Evolutionary conservation across 2,329 filamentous ascomycete genomes (phyloP), one percentile per base, ranked within the genome.

Genomic region (Rachicladosporium sp.): DNA sequence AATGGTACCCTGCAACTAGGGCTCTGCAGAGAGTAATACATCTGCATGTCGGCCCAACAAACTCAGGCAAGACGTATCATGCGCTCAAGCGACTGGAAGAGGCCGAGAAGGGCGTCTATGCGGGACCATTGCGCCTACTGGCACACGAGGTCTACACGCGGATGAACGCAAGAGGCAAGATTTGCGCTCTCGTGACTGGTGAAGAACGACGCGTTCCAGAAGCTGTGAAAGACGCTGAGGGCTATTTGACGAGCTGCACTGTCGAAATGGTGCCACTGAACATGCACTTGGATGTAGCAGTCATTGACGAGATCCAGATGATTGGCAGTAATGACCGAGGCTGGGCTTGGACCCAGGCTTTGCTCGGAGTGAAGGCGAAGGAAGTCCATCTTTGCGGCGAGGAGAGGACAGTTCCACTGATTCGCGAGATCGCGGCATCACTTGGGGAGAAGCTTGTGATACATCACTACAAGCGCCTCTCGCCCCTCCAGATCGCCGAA

Each of bases 271-370:
- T 79, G 15, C 73, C 73, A 5, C 49, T 77, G 12, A 68, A 70
- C 36, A 61, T 55, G 69, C n/a, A 71, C 65, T 50, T 84, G 23
- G 89, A 96, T 32, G 88, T 98, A 29, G 89, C 86, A 1, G 89
- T 98, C 49, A 89, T 98, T 46, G 91, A 98, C 56, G 91, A 98
- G 65, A 96, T 98, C 42, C 91, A 98, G 62, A 96, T 98, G 91
- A 85, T 98, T 49, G 80, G 76, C 10, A 80, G 87, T 52, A 46
- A 59, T 0, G 76, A 85, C 0, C 80, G 91, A 50, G 91, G 93
- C 2, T 93, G 82, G 79, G 88, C 87, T 2, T 98, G 91, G 91
- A 94, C 88, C 1, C 77, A 87, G 51, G 91, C 91, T 2, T 69
- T 96, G 10, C 68, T 98, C 4, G 91, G 91, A 29, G 71, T 94